Base-by-base conservation (phyloP, 1,139 yeast genomes). In the Keqinozyma sinolaborantium region DNA sequence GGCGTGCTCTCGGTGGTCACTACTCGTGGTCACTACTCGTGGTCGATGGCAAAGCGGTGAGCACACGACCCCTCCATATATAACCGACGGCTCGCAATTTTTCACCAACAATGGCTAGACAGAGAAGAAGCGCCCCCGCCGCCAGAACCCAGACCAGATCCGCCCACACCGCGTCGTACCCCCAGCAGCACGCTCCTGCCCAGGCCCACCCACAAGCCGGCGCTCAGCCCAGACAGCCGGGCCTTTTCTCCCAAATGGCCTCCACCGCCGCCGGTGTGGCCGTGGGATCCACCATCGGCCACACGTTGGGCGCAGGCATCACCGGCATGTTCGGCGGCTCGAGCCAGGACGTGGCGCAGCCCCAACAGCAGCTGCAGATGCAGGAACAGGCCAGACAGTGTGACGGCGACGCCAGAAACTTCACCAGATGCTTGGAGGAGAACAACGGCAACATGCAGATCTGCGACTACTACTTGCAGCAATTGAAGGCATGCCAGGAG, bases 231-330 rank as follows among this genome's bases (percentile, higher is more conserved):
- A 58, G 53, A 45, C 60, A 59, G 20, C 97, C 98, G 32, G 97
- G 97, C 48, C 56, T 92, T 58, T 90, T 92, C 54, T 85, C 94
- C 39, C 95, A 92, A 65, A 92, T 92, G 97, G 97, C 97, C 20
- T 74, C 95, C 28, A 92, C 98, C 34, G 98, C 98, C 39, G 98
- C 97, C 33, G 98, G 98, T 77, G 98, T 92, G 24, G 98, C 97
- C 32, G 97, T 92, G 37, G 98, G 98, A 52, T 85, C 96, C 35
- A 82, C 97, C 42, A 80, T 90, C 39, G 98, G 98, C 40, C 98
- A 92, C 72, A 87, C 97, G 30, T 50, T 92, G 41, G 97, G 97
- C 64, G 95, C 95, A 38, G 97, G 97, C 51, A 70, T 92, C 49
- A 79, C 95, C 33, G 73, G 87, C 32, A 64, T 92, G 73, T 90